These are phyloP conservation scores for Myxozyma mucilagina DNA, from an alignment of 805 yeast genomes.

Conservation along the genomic window DNA sequence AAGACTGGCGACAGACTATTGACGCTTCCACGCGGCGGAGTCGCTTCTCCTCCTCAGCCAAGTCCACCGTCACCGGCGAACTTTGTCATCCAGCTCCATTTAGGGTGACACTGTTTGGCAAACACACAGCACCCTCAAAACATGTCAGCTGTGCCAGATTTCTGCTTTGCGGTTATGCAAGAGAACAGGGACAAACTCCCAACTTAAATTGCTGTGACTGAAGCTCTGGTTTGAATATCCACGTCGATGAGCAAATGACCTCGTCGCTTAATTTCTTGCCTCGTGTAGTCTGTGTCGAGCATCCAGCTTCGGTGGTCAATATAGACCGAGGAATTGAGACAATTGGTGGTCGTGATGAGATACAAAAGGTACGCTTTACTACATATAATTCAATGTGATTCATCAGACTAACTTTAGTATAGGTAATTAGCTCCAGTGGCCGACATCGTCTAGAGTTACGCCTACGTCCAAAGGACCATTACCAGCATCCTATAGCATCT, in stretches of 20 bases:
- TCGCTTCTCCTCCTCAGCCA: not conserved
- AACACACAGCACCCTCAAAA: not conserved
- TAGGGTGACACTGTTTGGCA: not conserved
- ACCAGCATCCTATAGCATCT: slow-evolving; percentile 53
- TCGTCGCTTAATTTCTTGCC: slow-evolving; percentile 16
- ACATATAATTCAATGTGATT: not conserved
- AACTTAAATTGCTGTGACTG: no score
- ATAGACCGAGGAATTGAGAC: slow-evolving; percentile 21
- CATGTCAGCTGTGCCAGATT: no score
- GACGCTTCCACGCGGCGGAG: no score
- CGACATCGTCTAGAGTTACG: slow-evolving; percentile 40
- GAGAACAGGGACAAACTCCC: no score
- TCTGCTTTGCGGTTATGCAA: no score
- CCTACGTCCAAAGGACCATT: slow-evolving; percentile 41
- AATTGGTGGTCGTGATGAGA: slow-evolving; percentile 26
- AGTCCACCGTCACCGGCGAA: no score
- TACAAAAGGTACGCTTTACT: slow-evolving; percentile 13
- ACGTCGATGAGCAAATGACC: not conserved
- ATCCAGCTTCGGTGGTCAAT: slow-evolving; percentile 26
- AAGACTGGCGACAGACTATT: no score
- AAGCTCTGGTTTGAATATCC: not conserved
- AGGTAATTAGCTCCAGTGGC: slow-evolving; percentile 40
- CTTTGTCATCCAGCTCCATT: no score
- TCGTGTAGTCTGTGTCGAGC: slow-evolving; percentile 29
- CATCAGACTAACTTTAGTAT: not conserved